These are phyloP conservation scores for Tylopilus sp. DNA, from an alignment of 768 basidiomycete species.

Conservation along the genomic window DNA sequence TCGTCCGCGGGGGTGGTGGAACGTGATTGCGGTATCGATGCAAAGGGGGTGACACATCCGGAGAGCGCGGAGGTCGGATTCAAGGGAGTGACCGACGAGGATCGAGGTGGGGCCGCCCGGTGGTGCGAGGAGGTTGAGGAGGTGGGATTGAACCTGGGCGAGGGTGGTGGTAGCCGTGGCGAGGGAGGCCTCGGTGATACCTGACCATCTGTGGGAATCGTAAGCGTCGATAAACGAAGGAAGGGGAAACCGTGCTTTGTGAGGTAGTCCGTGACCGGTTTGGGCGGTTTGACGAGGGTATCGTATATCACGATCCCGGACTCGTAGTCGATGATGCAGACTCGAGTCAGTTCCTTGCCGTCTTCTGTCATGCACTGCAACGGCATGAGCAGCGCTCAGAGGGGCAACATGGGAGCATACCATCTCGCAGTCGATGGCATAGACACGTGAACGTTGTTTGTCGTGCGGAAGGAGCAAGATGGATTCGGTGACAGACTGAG, in stretches of 20 bases:
- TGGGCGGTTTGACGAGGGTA: conserved; percentile 82
- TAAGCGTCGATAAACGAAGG: background rate
- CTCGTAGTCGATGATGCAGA: conserved; percentile 78
- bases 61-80: conserved; percentile 88
- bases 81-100: conserved; percentile 92
- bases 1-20: conserved; percentile 89
- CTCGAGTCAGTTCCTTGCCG: conserved; percentile 84
- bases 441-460: conserved; percentile 48
- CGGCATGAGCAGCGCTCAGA: background rate
- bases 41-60: conserved; percentile 83
- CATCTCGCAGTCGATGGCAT: conserved; percentile 97
- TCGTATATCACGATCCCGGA: conserved; percentile 79
- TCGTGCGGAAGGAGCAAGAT: conserved; percentile 30
- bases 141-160: conserved; percentile 67
- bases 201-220: conserved; percentile 68
- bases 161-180: conserved; percentile 72
- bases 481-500: conserved; percentile 39
- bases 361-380: conserved; percentile 81
- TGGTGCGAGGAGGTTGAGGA: conserved; percentile 62
- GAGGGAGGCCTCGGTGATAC: conserved; percentile 79
- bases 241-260: conserved; percentile 56
- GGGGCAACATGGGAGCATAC: conserved; percentile 39
- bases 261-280: conserved; percentile 87
- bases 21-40: conserved; percentile 88
- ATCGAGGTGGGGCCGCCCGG: conserved; percentile 57